These are phyloP conservation scores for Brassica rapa DNA, from an alignment of 345 rosid genomes.

Conservation along the genomic window DNA sequence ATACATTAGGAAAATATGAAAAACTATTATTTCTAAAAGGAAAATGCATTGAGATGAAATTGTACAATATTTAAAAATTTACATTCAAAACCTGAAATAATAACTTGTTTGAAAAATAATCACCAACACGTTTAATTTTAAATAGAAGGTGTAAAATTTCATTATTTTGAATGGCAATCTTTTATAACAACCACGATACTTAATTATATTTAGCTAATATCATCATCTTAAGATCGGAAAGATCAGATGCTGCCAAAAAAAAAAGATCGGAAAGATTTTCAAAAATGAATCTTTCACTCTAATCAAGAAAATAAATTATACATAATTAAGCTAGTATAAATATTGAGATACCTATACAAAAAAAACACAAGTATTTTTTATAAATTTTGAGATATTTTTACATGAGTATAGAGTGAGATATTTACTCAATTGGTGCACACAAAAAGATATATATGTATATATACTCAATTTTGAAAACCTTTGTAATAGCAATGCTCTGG, in stretches of 20 bases:
- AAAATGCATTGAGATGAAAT: neutral
- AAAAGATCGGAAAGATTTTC: neutral
- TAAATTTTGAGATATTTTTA: neutral
- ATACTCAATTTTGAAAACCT: neutral
- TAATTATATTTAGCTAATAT: neutral
- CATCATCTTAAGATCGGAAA: neutral
- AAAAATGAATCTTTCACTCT: neutral
- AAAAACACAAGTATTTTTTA: neutral
- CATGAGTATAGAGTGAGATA: neutral
- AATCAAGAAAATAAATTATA: neutral
- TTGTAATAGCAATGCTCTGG: neutral
- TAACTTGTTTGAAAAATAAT: too few species aligned
- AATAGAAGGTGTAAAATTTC: neutral
- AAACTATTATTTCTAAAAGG: neutral
- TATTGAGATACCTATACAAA: neutral
- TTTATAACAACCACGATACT: neutral
- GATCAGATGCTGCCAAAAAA: too few species aligned
- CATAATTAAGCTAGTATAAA: neutral
- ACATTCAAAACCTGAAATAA: neutral
- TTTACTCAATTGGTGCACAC: neutral
- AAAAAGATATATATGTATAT: too few species aligned
- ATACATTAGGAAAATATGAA: neutral
- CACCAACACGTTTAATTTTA: neutral
- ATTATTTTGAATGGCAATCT: neutral
- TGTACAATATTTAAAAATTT: neutral